Evolutionary conservation across 805 yeast species (phyloP).

Genomic region (Saturnispora kantuleensis): DNA sequence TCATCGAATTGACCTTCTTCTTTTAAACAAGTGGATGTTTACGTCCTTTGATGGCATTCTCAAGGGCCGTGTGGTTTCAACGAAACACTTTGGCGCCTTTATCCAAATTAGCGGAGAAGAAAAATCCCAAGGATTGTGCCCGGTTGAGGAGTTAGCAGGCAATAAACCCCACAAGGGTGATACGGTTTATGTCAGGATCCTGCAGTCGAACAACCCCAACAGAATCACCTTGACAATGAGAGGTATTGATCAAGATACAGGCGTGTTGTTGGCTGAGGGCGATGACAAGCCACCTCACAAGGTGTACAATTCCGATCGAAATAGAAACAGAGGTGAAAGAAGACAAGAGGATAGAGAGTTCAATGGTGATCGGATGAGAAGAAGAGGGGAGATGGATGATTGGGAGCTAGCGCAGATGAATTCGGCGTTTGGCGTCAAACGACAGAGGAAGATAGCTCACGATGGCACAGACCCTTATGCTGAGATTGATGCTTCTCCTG

Average conservation of each 20-base stretch:
- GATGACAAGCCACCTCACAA: too few relatives aligned
- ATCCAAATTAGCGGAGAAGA: conserved; percentile 34
- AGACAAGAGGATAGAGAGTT: neutral
- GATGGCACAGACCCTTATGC: conserved; percentile 26
- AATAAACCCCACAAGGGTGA: conserved; percentile 42
- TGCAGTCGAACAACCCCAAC: conserved; percentile 31
- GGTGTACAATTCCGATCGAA: too few relatives aligned
- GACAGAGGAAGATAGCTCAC: conserved; percentile 5
- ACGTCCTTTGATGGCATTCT: conserved; percentile 29
- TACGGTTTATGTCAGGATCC: conserved; percentile 54
- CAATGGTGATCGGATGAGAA: conserved; percentile 5
- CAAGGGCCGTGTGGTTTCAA: conserved; percentile 48
- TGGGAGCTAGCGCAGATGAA: conserved; percentile 82
- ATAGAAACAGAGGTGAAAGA: neutral
- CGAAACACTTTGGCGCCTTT: conserved; percentile 73
- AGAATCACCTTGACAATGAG: conserved; percentile 58
- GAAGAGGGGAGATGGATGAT: conserved; percentile 37
- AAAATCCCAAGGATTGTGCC: conserved; percentile 58
- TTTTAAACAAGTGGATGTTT: conserved; percentile 1
- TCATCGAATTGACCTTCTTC: too few relatives aligned
- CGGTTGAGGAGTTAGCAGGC: conserved; percentile 54
- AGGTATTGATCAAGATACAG: conserved; percentile 62
- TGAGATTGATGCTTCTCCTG: conserved; percentile 17
- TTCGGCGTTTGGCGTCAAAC: conserved; percentile 25
- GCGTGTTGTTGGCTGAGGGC: conserved; percentile 21